Evolutionary conservation across 495 filamentous ascomycete genomes (phyloP), one percentile per base, ranked within the genome.

Genomic region (Staphylotrichum longicolle): DNA sequence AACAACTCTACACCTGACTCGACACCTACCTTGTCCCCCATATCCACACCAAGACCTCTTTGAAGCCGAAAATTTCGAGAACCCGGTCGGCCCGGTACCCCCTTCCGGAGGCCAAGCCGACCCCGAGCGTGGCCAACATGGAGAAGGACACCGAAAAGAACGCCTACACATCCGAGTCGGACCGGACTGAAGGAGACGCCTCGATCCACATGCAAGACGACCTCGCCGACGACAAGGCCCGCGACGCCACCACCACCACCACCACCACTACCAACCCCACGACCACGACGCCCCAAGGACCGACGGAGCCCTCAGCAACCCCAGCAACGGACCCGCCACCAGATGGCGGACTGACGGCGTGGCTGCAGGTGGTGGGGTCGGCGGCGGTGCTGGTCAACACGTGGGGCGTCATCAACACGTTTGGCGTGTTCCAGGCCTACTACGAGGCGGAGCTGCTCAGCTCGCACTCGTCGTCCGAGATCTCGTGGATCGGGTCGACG

Each of bases 381-480:
- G 72, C 70, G 27, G 68, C 72, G n/a, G 60, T 81, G 54, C 70
- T 78, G 39, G 67, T 75, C 41, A 65, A 67, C 57, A 77, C 72
- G 14, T 81, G 77, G 76, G 79, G 79, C 0, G 61, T 81, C 10
- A 68, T 81, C 64, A 82, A 80, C 71, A 74, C 77, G 35, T 83
- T 81, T 46, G 80, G 81, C 30, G 78, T 78, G 11, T 84, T 74
- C 63, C 81, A 83, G 60, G 77, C 79, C 4, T 83, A 76, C 66
- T 84, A 83, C 67, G 75, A 78, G 56, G 70, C 69, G 2, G 62
- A 66, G 4, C 62, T 72, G 1, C 72, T 80, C 3, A 52, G 15
- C 7, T 50, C 54, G 7, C 65, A 62, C 46, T 61, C 70, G 7
- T 63, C 73, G 3, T 75, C 72, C 3, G 60, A 73, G 7, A 78